Conservation (phyloP, 192 early-diverging fungal species). For the Haplosporangium gracile region DNA sequence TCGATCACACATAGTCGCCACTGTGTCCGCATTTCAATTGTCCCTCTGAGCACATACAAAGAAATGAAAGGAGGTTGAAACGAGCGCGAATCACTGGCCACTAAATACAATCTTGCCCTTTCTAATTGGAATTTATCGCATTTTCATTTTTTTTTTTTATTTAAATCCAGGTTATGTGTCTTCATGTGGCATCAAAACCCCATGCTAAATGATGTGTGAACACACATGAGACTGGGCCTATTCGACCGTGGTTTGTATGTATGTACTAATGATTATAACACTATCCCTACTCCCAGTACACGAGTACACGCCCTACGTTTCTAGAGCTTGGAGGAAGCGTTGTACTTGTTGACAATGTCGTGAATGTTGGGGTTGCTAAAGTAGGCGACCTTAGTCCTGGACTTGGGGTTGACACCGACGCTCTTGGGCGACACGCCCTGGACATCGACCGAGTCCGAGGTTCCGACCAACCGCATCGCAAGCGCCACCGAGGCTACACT, state of each 20-base stretch:
- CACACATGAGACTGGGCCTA: too few relatives aligned
- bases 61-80: constrained; percentile 12
- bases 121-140: not conserved
- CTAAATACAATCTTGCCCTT: not conserved
- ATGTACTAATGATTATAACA: too few relatives aligned
- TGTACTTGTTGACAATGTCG: constrained; percentile 43
- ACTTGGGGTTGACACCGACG: constrained; percentile 15
- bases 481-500: constrained; percentile 32
- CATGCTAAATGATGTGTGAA: not conserved
- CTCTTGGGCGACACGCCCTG: constrained; percentile 26
- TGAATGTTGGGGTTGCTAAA: constrained; percentile 39
- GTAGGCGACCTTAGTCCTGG: constrained; percentile 21
- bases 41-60: constrained; percentile 3
- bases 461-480: constrained; percentile 34
- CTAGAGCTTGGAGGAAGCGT: constrained; percentile 19
- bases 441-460: constrained; percentile 13
- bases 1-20: not conserved
- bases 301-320: too few relatives aligned
- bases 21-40: not conserved
- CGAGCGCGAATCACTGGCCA: constrained; percentile 1
- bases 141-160: not conserved
- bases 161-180: not conserved
- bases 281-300: too few relatives aligned
- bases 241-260: too few relatives aligned
- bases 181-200: not conserved